Percentiles rank a stretch among this genome's conserved stretches.
Conservation (phyloP, 305 asterid genomes). For the Stenogyne calaminthoides region DNA sequence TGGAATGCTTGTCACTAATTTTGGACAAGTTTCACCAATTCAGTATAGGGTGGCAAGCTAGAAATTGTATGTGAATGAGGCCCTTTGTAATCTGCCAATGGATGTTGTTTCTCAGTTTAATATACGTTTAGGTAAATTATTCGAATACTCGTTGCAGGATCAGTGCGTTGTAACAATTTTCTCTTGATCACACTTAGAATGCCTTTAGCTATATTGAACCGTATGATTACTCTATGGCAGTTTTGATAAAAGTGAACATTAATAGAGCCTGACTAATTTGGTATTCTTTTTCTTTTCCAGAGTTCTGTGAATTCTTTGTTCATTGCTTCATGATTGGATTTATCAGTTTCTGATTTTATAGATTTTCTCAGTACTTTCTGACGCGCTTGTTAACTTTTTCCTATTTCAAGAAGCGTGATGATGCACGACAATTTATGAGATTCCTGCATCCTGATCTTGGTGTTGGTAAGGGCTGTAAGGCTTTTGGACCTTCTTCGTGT, state of each 20-base stretch:
- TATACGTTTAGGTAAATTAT: background rate
- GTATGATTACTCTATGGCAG: background rate
- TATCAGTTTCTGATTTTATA: conserved; percentile 20
- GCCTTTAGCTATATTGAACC: background rate
- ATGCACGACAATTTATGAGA: conserved; percentile 83
- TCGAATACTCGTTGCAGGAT: conserved; percentile 3
- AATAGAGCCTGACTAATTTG: background rate
- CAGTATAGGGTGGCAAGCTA: background rate
- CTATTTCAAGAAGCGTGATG: conserved; percentile 71
- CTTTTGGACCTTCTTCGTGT: conserved; percentile 24
- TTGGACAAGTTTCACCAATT: background rate
- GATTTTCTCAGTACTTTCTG: conserved; percentile 31
- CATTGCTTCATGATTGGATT: conserved; percentile 6
- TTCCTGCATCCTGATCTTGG: conserved; percentile 89
- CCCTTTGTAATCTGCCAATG: background rate
- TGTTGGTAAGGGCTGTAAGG: conserved; percentile 80
- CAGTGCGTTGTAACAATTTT: background rate
- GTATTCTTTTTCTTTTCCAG: background rate
- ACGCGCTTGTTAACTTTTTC: conserved; percentile 28
- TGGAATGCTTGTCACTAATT: conserved; percentile 15
- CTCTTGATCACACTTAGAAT: background rate
- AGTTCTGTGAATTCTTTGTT: conserved; percentile 12
- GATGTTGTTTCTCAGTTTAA: background rate
- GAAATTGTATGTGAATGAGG: conserved; percentile 3
- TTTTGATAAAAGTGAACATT: background rate